Percentiles rank a stretch among this genome's conserved stretches.
These are phyloP conservation scores for Quercus tomentella DNA, from an alignment of 331 rosid genomes.

Conservation along the genomic window DNA sequence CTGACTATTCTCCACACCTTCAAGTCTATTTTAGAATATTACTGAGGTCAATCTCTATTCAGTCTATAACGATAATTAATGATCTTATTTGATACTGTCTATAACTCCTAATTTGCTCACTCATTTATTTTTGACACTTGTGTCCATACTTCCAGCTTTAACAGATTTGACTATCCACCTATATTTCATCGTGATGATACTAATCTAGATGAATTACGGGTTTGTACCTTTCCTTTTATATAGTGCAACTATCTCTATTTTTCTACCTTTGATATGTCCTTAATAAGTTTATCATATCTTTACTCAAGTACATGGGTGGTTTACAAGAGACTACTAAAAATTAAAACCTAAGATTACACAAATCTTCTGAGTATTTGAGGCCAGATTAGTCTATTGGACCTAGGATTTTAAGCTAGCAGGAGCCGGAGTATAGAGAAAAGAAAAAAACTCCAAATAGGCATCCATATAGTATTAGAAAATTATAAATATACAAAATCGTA, in stretches of 20 bases:
- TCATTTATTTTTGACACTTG: constrained; percentile 21
- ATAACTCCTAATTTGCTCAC: constrained; percentile 3
- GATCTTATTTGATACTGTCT: not conserved
- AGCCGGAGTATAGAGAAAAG: too few species aligned
- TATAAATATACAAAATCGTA: too few species aligned
- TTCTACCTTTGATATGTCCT: constrained; percentile 6
- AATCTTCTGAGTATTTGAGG: not conserved
- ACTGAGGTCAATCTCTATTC: constrained; percentile 15
- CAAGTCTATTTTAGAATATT: constrained; percentile 5
- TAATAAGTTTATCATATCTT: not conserved
- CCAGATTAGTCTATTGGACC: not conserved
- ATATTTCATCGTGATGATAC: constrained; percentile 77
- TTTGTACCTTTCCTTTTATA: constrained; percentile 33
- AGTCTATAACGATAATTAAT: not conserved
- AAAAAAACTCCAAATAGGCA: too few species aligned
- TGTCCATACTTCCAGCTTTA: constrained; percentile 63
- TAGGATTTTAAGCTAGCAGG: too few species aligned
- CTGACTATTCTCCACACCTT: constrained; percentile 8
- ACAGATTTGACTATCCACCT: constrained; percentile 84
- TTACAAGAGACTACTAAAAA: not conserved
- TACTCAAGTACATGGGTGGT: not conserved
- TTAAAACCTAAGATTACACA: not conserved
- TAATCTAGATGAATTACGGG: constrained; percentile 83
- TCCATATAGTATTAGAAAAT: too few species aligned
- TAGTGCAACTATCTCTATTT: not conserved